Evolutionary conservation across 2,329 filamentous ascomycete species (phyloP), one percentile per base, ranked within the genome.

Genomic region (Epicoccum sorghinum): DNA sequence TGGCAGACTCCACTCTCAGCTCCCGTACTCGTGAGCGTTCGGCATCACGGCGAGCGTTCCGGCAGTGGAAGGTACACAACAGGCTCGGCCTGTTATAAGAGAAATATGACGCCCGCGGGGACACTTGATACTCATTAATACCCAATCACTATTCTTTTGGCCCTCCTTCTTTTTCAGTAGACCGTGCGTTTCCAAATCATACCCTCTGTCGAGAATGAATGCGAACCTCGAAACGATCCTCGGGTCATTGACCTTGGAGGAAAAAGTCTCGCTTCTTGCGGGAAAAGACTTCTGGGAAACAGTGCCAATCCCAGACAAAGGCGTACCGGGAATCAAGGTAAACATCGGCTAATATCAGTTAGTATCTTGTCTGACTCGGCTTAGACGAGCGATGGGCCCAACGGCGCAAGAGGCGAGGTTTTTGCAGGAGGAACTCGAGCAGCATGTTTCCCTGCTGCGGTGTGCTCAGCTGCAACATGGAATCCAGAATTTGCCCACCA

Each of bases 371-470:
- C 58, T 62, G 35, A 59, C 8, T 8, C n/a, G 30, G 6, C 1
- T 13, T 79, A 87, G 44, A 78, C 86, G 29, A 84, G 83, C 25
- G 87, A 90, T 64, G 87, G 87, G 0, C 87, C 88, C 33, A 89
- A 89, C 65, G 87, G 87, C 37, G 82, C 87, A 35, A 80, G 87
- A 57, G 87, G 86, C 22, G 73, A 67, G 25, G 82, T 81, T 43
- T 89, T 89, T 78, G 86, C 88, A 70, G 83, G 86, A 61, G 85
- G 86, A 46, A 79, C 76, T 14, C 73, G 76, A 52, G 89, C 89
- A 27, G 89, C 89, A 18, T 85, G 91, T 49, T 89, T 93, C 59
- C 90, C 90, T 7, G 87, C 90, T 55, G 90, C 88, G 0, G 80
- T 93, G 8, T 89, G 89, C 24, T 68, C 68, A n/a, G 72, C 71